Evolutionary conservation across 164 flowering plant species (phyloP), one percentile per base, ranked within the genome.

Genomic region (Aristolochia contorta): DNA sequence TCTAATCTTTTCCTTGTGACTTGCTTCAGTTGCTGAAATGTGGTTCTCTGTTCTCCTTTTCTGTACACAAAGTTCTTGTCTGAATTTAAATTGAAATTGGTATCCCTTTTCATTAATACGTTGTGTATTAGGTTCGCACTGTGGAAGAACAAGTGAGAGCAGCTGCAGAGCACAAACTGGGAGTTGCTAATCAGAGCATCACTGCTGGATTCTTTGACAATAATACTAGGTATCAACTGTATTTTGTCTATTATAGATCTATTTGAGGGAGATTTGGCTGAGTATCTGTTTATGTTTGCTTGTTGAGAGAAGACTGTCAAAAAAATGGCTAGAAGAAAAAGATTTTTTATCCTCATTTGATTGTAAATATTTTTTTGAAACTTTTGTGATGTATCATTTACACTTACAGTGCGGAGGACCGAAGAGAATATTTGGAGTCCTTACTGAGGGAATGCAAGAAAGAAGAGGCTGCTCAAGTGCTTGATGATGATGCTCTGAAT

Each of bases 121-220:
- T 22, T 54, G 68, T 16, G 62, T 21, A 22, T 46, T 63, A 93
- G 97, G 94, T 94, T 58, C 71, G 86, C 69, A 82, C 97, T 55
- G 99, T 94, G 58, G 99, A 94, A 74, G 99, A 94, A 70, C 97
- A 89, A 81, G 99, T 94, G 47, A 85, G 99, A 80, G 97, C 97
- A 71, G 70, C 99, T 54, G 99, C 99, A 46, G 99, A 94, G 80
- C 99, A 94, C 74, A 94, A 94, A 74, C 80, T 94, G 50, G 97
- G 99, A 66, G 97, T 94, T 71, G 99, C 99, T 16, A 94, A 94
- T 72, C 99, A 94, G 75, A 94, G 99, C 68, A 94, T 94, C 61
- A 94, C 99, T 66, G 99, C 99, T 72, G 99, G 99, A 2, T 94
- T 94, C 70, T 94, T 94, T 74, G 99, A 94, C 70, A 94, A 94